Evolutionary conservation across 2,329 filamentous ascomycete species (phyloP), one percentile per base, ranked within the genome.

Genomic region (Onygena corvina): DNA sequence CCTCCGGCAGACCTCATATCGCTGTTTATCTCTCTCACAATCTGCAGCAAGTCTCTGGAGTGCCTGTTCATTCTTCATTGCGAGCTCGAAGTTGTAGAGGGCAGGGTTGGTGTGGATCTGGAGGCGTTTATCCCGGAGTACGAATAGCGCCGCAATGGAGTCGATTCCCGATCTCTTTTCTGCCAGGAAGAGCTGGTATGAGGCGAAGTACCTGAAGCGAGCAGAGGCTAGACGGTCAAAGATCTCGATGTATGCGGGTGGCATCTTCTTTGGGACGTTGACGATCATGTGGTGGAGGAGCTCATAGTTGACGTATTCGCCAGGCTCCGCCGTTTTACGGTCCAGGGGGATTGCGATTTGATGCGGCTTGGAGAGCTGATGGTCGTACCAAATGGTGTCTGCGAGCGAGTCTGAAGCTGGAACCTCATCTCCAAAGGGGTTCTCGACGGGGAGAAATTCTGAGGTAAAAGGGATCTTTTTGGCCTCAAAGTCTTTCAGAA

Each of bases 231-330:
- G 11, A 42, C 44, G 38, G 3, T 48, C n/a, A 9, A 53, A 50
- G 3, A 35, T 14, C 7, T 35, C 40, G 8, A 29, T 21, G 8
- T 46, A 36, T n/a, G 8, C 34, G 3, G 47, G 42, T n/a, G 25
- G 14, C 27, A 54, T 25, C 34, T 23, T 20, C 12, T 23, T 47
- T 3, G 34, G 29, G 29, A 44, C 18, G 25, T 46, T 35, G 27
- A 4, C 6, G 23, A 50, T 42, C 25, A 55, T 33, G 7, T 18
- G 21, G 18, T 46, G 14, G 18, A 56, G 29, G 12, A 50, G 4
- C n/a, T 29, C 23, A 51, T 56, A 56, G 35, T 55, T 45, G 36
- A 56, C 33, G 9, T 34, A 23, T 3, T 46, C 48, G 14, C 48
- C 48, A 6, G 54, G 54, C 38, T 56, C 53, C 20, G 21, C 50